Base-by-base conservation (phyloP, 2,329 filamentous ascomycete genomes). In the Fusarium praegraminearum region DNA sequence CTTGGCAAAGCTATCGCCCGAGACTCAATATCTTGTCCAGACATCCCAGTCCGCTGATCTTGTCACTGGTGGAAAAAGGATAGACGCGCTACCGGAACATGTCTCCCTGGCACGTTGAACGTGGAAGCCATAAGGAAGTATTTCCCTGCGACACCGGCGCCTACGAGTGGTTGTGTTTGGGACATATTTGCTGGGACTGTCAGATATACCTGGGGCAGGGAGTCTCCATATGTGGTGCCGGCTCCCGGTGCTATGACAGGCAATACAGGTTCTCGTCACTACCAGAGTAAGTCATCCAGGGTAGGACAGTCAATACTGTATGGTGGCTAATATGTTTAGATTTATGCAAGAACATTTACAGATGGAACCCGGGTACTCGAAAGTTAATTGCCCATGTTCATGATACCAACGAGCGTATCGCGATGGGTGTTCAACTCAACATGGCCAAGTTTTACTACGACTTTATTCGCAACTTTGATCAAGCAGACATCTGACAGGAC, bases 71-170 rank as follows among this genome's bases (percentile, higher is more conserved):
- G 89, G 89, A 1, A 81, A 86, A 41, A 91, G 91, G 78, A 83
- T 85, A 72, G 91, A 92, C 61, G 87, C 89, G 0, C 82, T 92
- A 16, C 90, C 90, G 0, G 90, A 91, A 73, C 81, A 81, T n/a
- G 86, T 84, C 0, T 79, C 80, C 0, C 79, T 86, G 60, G 65
- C 1, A 36, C 20, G 26, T 9, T 65, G 3, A 33, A 8, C 0
- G 3, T 62, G 1, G 12, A 35, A 9, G 28, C 18, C 0, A 65
- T 33, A 28, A 65, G 55, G 30, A 65, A 15, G 24, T 52, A 49
- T 0, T 49, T 62, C 7, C n/a, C 50, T 13, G 46, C 50, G 1
- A 20, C 33, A 9, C 15, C 47, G 8, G 53, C 56, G 4, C 54
- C 66, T 33, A 54, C 41, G 1, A 54, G 35, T 1, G 67, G 62